Evolutionary conservation across 805 yeast genomes (phyloP).

Genomic region (Geotrichum ghanense): DNA sequence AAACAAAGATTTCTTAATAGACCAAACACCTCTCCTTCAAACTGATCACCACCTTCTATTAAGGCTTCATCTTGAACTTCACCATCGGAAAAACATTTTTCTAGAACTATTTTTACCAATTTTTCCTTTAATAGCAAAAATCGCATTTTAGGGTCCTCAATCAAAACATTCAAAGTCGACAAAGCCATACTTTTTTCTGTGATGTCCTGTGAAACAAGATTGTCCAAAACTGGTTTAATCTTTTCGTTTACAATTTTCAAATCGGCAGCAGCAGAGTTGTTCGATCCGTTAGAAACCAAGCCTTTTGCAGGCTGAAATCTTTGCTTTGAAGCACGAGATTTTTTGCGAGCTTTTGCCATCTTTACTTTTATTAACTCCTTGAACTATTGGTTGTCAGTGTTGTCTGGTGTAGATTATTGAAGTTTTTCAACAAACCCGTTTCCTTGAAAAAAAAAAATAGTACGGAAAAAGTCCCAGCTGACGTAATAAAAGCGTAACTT

Average conservation of each 20-base stretch:
- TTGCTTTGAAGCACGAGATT: conserved; percentile 2
- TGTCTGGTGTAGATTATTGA: no score
- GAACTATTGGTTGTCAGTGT: no score
- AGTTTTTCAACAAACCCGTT: no score
- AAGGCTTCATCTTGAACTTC: conserved; percentile 46
- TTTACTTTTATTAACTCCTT: no score
- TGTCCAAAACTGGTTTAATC: conserved; percentile 55
- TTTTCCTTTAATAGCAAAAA: conserved; percentile 57
- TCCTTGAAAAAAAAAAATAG: background rate
- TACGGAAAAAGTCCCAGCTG: background rate
- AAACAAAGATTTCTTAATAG: conserved; percentile 66
- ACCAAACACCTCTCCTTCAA: conserved; percentile 36
- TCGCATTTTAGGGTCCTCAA: conserved; percentile 59
- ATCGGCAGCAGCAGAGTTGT: conserved; percentile 27
- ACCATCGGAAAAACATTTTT: conserved; percentile 52
- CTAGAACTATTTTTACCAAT: conserved; percentile 50
- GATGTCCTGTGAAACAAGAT: conserved; percentile 48
- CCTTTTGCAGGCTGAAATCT: conserved; percentile 2
- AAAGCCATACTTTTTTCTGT: conserved; percentile 73
- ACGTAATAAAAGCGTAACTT: background rate
- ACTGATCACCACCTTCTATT: conserved; percentile 39
- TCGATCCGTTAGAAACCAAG: background rate
- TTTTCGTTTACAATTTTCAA: conserved; percentile 40
- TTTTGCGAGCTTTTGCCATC: conserved; percentile 15
- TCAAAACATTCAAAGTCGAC: conserved; percentile 56